Evolutionary conservation across 805 yeast species (phyloP).

Genomic region (Sungouiella blattae): DNA sequence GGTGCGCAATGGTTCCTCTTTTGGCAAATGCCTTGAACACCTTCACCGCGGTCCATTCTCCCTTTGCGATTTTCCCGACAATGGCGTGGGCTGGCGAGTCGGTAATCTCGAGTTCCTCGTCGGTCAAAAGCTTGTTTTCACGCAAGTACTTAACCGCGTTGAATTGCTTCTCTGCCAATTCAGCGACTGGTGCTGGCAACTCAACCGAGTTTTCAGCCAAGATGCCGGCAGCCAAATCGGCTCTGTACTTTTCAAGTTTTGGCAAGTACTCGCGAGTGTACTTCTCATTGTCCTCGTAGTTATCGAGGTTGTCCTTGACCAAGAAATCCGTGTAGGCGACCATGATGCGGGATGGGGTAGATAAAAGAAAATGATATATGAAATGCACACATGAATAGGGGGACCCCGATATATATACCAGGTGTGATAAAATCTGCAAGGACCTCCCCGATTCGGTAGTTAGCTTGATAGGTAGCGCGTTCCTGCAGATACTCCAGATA

Average conservation of each 20-base stretch:
- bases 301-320: constrained; percentile 26
- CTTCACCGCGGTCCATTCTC: constrained; percentile 46
- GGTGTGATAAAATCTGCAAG: neutral
- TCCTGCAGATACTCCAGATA: too few relatives aligned
- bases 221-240: constrained; percentile 35
- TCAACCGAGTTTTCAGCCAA: constrained; percentile 37
- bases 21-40: constrained; percentile 64
- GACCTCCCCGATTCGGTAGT: neutral
- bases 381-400: neutral
- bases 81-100: constrained; percentile 41
- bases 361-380: neutral
- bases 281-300: constrained; percentile 40
- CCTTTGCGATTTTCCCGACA: constrained; percentile 41
- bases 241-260: constrained; percentile 40
- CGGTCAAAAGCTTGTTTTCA: constrained; percentile 33
- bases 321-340: constrained; percentile 23
- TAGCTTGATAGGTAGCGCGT: neutral
- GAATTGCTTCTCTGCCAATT: constrained; percentile 33
- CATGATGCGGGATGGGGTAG: constrained; percentile 5
- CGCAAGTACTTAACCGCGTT: constrained; percentile 33
- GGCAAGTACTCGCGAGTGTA: constrained; percentile 43
- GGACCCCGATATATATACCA: neutral
- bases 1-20: constrained; percentile 61
- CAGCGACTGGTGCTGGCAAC: constrained; percentile 31
- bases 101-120: constrained; percentile 42